phyloP scores from a whole-genome alignment of 176 grass and related monocot genomes.

The Calamus simplicifolius region DNA sequence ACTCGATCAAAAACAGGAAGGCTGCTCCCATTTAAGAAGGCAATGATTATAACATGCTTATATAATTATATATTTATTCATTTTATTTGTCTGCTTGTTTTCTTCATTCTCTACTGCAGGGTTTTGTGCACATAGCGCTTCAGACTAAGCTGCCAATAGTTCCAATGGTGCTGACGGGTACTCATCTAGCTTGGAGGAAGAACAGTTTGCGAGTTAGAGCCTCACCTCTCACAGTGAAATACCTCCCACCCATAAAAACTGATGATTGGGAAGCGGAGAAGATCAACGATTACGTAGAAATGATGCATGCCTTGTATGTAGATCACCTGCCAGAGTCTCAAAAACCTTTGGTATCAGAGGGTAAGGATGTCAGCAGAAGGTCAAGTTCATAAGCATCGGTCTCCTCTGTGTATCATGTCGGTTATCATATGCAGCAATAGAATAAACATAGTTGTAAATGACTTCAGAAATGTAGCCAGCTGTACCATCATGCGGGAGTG shows the following conservation, averaged over 20 bases:
- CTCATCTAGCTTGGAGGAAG: conserved; percentile 46
- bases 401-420: too few relatives aligned
- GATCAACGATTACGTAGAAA: conserved; percentile 29
- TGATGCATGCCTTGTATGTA: background rate
- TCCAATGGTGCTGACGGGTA: conserved; percentile 34
- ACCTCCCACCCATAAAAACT: conserved; percentile 35
- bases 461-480: too few relatives aligned
- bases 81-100: too few relatives aligned
- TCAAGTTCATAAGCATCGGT: too few relatives aligned
- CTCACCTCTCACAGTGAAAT: conserved; percentile 33
- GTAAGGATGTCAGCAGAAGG: too few relatives aligned
- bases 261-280: conserved; percentile 26
- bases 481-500: too few relatives aligned
- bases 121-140: conserved; percentile 41
- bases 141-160: conserved; percentile 42
- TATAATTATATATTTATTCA: too few relatives aligned
- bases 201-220: conserved; percentile 34
- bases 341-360: too few relatives aligned
- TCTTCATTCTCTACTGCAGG: conserved; percentile 10
- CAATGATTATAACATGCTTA: background rate
- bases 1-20: conserved; percentile 39
- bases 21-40: conserved; percentile 56
- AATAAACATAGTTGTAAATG: too few relatives aligned
- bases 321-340: too few relatives aligned
- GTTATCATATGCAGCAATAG: too few relatives aligned